Evolutionary conservation across 306 rosid species (phyloP).

Genomic region (Cicer chorassanicum): DNA sequence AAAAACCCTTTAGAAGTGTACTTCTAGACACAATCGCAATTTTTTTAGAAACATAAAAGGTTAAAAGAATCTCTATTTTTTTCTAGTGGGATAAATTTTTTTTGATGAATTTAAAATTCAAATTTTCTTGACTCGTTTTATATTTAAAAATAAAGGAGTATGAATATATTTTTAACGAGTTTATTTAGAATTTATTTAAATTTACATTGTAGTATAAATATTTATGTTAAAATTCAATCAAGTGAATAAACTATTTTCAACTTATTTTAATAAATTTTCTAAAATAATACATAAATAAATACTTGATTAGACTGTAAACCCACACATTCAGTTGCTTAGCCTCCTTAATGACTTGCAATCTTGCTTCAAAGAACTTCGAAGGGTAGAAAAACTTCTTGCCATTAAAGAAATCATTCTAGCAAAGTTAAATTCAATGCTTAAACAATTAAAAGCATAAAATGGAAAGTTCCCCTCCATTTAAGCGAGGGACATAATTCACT

Average conservation of each 20-base stretch:
- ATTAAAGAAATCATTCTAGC: conserved; percentile 22
- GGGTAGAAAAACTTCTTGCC: not conserved
- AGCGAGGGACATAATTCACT: not conserved
- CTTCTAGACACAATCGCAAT: too few relatives aligned
- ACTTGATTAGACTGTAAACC: not conserved
- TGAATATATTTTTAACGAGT: too few relatives aligned
- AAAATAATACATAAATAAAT: not conserved
- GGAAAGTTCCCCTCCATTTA: not conserved
- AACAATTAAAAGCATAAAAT: not conserved
- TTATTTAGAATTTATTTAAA: not conserved
- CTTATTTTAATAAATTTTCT: not conserved
- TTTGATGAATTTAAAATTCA: too few relatives aligned
- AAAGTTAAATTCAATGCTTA: conserved; percentile 13
- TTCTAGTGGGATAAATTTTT: too few relatives aligned
- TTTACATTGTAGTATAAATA: too few relatives aligned
- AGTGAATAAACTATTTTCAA: not conserved
- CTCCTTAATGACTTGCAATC: conserved; percentile 23
- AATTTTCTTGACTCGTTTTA: too few relatives aligned
- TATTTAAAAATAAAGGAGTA: too few relatives aligned
- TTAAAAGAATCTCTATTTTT: not conserved
- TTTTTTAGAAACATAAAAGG: too few relatives aligned
- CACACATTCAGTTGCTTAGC: not conserved
- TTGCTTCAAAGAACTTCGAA: conserved; percentile 44
- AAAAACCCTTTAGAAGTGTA: too few relatives aligned
- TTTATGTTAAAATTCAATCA: too few relatives aligned